These are phyloP conservation scores for Stachybotrys echinatus DNA, from an alignment of 2,329 filamentous ascomycete genomes.

Conservation along the genomic window DNA sequence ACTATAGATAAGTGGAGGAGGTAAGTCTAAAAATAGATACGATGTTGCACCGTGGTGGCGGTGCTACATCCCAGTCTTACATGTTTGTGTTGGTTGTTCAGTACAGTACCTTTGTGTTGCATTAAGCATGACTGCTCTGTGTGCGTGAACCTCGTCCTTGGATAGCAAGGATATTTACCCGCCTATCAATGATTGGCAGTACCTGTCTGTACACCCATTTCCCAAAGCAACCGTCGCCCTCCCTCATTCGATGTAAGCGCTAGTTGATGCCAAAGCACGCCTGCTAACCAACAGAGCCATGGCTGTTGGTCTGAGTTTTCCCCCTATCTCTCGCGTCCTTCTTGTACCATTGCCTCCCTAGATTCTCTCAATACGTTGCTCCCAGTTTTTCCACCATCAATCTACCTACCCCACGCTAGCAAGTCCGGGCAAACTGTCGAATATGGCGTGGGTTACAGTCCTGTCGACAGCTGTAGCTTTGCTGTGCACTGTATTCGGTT, in stretches of 20 bases:
- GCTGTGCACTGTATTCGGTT: background rate
- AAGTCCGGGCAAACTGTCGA: background rate
- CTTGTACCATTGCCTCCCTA: background rate
- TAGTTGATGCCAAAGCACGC: background rate
- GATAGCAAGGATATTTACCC: background rate
- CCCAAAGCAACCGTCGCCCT: background rate
- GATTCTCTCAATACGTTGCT: background rate
- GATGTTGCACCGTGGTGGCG: background rate
- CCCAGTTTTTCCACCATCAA: background rate
- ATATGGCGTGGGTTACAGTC: background rate
- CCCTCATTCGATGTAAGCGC: background rate
- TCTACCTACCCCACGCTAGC: background rate
- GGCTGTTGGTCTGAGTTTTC: background rate
- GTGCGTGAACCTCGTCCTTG: background rate
- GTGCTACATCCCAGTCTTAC: background rate
- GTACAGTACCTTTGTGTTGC: no score
- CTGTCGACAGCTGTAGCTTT: background rate
- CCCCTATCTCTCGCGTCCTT: background rate
- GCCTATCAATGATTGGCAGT: background rate
- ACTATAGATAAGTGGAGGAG: no score
- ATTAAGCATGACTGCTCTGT: background rate
- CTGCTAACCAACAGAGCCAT: background rate
- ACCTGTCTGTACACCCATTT: background rate
- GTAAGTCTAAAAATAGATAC: background rate
- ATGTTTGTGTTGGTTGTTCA: background rate